phyloP scores from a whole-genome alignment of 2,329 filamentous ascomycete species.

The Aspergillus arachidicola region DNA sequence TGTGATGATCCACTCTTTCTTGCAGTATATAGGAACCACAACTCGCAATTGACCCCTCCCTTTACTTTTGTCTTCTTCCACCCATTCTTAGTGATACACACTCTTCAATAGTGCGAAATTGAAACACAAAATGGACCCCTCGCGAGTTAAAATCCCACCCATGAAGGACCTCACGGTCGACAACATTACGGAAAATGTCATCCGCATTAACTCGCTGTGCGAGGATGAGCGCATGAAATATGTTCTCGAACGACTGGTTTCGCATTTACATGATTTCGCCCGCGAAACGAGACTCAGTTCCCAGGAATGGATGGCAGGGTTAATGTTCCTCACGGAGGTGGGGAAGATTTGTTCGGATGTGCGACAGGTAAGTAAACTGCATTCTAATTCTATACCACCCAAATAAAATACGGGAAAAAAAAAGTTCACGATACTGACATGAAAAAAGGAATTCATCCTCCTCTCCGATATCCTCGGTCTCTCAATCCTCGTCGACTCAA shows the following conservation, averaged over 20 bases:
- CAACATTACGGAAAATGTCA: slow-evolving; percentile 77
- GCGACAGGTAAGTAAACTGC: slow-evolving; percentile 61
- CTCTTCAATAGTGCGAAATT: not conserved
- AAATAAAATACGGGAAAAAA: slow-evolving; percentile 26
- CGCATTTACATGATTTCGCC: slow-evolving; percentile 80
- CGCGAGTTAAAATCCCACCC: slow-evolving; percentile 43
- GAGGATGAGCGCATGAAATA: slow-evolving; percentile 68
- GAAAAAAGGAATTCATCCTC: slow-evolving; percentile 70
- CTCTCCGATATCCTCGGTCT: slow-evolving; percentile 79
- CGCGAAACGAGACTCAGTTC: slow-evolving; percentile 76
- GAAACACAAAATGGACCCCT: slow-evolving; percentile 42
- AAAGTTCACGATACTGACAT: not conserved
- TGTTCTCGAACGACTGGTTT: slow-evolving; percentile 71
- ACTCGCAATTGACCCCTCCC: not conserved
- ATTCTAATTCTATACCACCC: not conserved
- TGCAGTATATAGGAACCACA: not conserved
- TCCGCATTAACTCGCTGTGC: slow-evolving; percentile 73
- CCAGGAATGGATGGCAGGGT: slow-evolving; percentile 75
- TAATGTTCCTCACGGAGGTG: slow-evolving; percentile 71
- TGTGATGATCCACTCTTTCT: not conserved
- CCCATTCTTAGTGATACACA: not conserved
- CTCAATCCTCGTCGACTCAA: slow-evolving; percentile 77
- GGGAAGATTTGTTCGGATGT: slow-evolving; percentile 76
- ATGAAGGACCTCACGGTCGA: slow-evolving; percentile 74
- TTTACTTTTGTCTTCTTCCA: no score